Evolutionary conservation across 2,329 filamentous ascomycete species (phyloP), one percentile per base, ranked within the genome.

Genomic region (Microascus cirrosus): DNA sequence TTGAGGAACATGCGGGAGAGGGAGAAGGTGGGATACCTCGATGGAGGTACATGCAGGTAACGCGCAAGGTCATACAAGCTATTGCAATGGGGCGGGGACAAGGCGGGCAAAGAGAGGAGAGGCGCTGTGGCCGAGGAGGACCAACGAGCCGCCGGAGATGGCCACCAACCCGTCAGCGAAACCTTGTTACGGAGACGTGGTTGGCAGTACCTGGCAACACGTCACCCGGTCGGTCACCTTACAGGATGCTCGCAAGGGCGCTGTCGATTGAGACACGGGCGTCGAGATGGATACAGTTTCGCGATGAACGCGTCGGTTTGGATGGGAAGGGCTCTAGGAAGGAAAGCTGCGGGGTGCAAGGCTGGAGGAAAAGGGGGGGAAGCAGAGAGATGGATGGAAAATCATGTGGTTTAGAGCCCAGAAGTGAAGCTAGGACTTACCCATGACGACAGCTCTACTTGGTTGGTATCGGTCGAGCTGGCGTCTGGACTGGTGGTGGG

Each of bases 11-110:
- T 34, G 24, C 51, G 48, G 50, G 54, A 34, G 25, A 50, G 34
- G 11, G 25, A 53, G 20, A n/a, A 56, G 55, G 50, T 52, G 42
- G 55, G 55, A 50, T 48, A 51, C 55, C 39, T 13, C 18, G 42
- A 56, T 54, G 53, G 52, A 51, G 50, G 36, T 58, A 53, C 56
- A 58, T 57, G 55, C 55, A 57, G 55, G 55, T 52, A 57, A 53
- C 25, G 55, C 20, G 25, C 25, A 25, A 39, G 55, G 45, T 57
- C 68, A 67, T 68, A 67, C 64, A 57, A 52, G 55, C 50, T 51
- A 55, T 53, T 52, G 58, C 35, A 55, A 53, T 51, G 24, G 48
- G 52, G 54, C 42, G 53, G 35, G 59, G 54, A 42, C 42, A 39
- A 54, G 24, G 52, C 45, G 45, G 48, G 28, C 48, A 53, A 18